Conservation (phyloP, 164 flowering plant species). For the Buxus sempervirens region DNA sequence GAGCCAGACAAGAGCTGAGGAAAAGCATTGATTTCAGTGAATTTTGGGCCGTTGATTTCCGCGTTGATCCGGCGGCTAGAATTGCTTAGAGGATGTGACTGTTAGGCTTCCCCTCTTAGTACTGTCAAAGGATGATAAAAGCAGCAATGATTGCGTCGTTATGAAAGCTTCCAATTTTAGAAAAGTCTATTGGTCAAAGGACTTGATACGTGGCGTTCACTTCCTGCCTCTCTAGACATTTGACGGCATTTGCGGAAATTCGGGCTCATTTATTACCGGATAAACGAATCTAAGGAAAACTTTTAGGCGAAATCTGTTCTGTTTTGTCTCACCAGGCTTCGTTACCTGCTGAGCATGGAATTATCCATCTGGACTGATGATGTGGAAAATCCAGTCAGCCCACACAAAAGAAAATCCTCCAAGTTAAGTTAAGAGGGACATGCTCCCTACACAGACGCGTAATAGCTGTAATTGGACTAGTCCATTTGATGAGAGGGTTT, state of each 20-base stretch:
- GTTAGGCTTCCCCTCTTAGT: slow-evolving; percentile 19
- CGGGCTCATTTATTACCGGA: not conserved
- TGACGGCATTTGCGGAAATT: slow-evolving; percentile 1
- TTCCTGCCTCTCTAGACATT: not conserved
- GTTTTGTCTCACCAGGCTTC: too few relatives aligned
- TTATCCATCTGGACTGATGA: too few relatives aligned
- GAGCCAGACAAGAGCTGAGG: not conserved
- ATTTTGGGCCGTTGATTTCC: slow-evolving; percentile 13
- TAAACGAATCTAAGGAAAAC: not conserved
- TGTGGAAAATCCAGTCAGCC: too few relatives aligned
- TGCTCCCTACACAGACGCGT: too few relatives aligned
- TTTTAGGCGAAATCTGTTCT: too few relatives aligned
- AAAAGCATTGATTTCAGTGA: slow-evolving; percentile 3
- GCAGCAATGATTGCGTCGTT: slow-evolving; percentile 15
- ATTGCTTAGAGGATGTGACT: slow-evolving; percentile 14
- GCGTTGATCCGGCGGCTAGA: slow-evolving; percentile 16
- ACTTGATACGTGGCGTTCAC: slow-evolving; percentile 11
- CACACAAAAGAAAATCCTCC: too few relatives aligned
- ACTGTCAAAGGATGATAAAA: not conserved
- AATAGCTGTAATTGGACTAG: too few relatives aligned
- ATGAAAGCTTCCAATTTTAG: slow-evolving; percentile 1
- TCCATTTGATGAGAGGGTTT: too few relatives aligned
- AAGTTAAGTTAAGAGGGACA: too few relatives aligned
- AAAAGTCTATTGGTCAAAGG: slow-evolving; percentile 2
- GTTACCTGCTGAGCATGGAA: too few relatives aligned